A percentile compares a stretch with the other conserved stretches of the same genome.
phyloP scores from a whole-genome alignment of 768 basidiomycete species.

The Mycena leptocephala region DNA sequence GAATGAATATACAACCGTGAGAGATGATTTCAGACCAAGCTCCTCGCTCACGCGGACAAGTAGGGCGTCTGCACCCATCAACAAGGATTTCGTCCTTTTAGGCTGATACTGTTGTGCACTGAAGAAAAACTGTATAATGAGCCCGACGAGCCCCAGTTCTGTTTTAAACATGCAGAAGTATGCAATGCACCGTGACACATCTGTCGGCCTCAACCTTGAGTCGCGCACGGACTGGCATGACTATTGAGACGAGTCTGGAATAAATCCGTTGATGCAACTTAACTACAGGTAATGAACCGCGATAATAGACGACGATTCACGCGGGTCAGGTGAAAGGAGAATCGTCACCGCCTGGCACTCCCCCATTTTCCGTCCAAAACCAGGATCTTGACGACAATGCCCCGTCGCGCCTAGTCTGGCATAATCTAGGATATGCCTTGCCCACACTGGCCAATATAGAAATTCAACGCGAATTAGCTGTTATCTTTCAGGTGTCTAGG shows the following conservation, averaged over 20 bases:
- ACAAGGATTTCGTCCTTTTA: background rate
- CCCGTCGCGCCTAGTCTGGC: background rate
- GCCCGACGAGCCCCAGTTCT: too few relatives aligned
- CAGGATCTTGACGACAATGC: background rate
- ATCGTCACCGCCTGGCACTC: too few relatives aligned
- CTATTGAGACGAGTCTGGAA: too few relatives aligned
- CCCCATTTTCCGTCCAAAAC: background rate
- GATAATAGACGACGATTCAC: too few relatives aligned
- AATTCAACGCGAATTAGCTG: background rate
- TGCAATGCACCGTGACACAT: too few relatives aligned
- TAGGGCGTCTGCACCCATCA: conserved; percentile 51
- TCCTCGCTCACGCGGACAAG: conserved; percentile 39
- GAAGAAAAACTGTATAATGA: too few relatives aligned
- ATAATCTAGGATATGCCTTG: background rate
- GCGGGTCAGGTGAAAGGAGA: too few relatives aligned
- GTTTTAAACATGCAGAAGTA: too few relatives aligned
- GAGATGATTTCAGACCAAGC: conserved; percentile 32
- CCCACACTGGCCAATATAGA: background rate
- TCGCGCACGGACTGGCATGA: too few relatives aligned
- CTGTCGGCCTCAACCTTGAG: too few relatives aligned
- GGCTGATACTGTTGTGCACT: conserved; percentile 28
- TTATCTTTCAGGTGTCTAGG: background rate
- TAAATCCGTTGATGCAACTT: too few relatives aligned
- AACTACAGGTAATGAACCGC: too few relatives aligned
- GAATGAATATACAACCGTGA: conserved; percentile 35